Base-by-base conservation (phyloP, 371 early-diverging fungal species). In the Apophysomyces sp. region DNA sequence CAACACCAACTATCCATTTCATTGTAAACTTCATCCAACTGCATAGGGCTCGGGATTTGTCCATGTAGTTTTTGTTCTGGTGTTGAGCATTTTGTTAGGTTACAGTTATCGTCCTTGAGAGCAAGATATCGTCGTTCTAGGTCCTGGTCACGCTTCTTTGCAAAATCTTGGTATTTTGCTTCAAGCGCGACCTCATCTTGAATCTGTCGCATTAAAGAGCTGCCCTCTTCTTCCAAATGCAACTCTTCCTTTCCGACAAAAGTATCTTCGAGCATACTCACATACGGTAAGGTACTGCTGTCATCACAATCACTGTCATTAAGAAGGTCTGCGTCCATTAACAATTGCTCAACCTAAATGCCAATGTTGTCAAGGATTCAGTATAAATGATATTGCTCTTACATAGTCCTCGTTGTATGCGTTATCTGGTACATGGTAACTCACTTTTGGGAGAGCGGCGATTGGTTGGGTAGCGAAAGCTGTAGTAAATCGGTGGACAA, bases 1-100 rank as follows among this genome's bases (percentile, higher is more conserved):
- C 85, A 81, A 60, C 87, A 87, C 87, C 87, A 87, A 61, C 80
- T 80, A 49, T 84, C 80, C 26, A 79, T 75, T 56, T 84, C 86
- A 61, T 83, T 74, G 36, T 80, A 62, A 16, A 77, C 52, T 16
- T 76, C 81, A 16, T 74, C 71, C 1, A 40, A 49, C 26, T 57
- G 52, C 6, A 82, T 52, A 2, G 86, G 74, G 7, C 72, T 72
- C 9, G 87, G 87, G 1, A 82, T 73, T 16, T 75, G 69, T 1
- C 84, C 62, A 55, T 24, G 44, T 12, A 18, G n/a, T 16, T 13
- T 57, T 21, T 37, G 16, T 3, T 51, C 36, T 55, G 67, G 16
- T 26, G 41, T 44, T 55, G 58, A 27, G 16, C 49, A 18, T 49
- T 12, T 15, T 51, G 57, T 55, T 9, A 64, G 49, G 12, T 27